Evolutionary conservation across 768 basidiomycete species (phyloP), one percentile per base, ranked within the genome.

Genomic region (Suillus fuscotomentosus): DNA sequence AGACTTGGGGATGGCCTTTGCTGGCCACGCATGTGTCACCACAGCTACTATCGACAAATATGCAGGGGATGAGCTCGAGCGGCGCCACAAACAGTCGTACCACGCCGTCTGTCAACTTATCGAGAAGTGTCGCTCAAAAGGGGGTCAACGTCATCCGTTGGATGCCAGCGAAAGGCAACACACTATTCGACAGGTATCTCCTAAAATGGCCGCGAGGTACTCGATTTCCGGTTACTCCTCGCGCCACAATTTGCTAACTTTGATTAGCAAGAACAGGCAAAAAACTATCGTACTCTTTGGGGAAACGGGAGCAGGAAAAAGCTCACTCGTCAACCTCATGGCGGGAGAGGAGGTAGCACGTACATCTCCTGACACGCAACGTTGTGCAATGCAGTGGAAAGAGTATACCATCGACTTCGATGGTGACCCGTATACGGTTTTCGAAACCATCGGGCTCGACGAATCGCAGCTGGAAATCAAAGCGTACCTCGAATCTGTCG

Each of bases 251-350:
- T 51, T 51, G 50, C 50, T 3, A 17, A 51, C 15, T 9, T 31
- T 51, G 3, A 51, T 31, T 17, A 51, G 31, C 5, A 6, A 31
- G 31, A 31, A 54, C 17, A 54, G 31, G 31, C 17, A 1, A 3
- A 74, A 73, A 38, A 75, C 75, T 55, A 70, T 75, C 17, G 68
- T 75, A 53, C 68, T 75, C 64, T 76, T 76, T 13, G 74, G 74
- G 38, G 73, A 76, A 63, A 73, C 73, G 5, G 74, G 74, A 27
- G 63, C 73, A 50, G 77, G 78, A 3, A 83, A 83, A 68, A 83
- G 82, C 68, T 80, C 79, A 3, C 71, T 82, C 38, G 66, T 82
- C 36, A 83, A 82, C 68, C 75, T 83, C 73, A 70, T 82, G 56
- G 63, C 71, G n/a, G 74, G 72, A 13, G 36, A 63, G 3, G 63